These are phyloP conservation scores for Neodidymelliopsis sp. DNA, from an alignment of 2,329 filamentous ascomycete species.

Conservation along the genomic window DNA sequence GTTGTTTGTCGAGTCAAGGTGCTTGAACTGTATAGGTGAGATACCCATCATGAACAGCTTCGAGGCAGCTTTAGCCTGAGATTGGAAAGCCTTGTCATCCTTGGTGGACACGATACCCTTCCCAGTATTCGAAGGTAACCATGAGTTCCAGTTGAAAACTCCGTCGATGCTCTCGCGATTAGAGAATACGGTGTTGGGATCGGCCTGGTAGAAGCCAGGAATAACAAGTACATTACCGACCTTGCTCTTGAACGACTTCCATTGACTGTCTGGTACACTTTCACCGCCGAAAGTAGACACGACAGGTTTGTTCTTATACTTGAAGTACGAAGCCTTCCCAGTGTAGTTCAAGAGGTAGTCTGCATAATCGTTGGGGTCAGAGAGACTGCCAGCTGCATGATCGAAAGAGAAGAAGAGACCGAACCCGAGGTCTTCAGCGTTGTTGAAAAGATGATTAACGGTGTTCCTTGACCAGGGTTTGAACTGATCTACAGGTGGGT, in stretches of 20 bases:
- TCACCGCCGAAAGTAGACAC: slow-evolving; percentile 46
- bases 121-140: slow-evolving; percentile 33
- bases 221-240: slow-evolving; percentile 42
- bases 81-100: slow-evolving; percentile 41
- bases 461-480: slow-evolving; percentile 37
- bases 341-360: slow-evolving; percentile 35
- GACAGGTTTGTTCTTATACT: slow-evolving; percentile 38
- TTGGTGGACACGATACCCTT: slow-evolving; percentile 35
- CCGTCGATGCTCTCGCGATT: slow-evolving; percentile 42
- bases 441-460: slow-evolving; percentile 40
- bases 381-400: slow-evolving; percentile 32
- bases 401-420: slow-evolving; percentile 51
- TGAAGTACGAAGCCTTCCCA: slow-evolving; percentile 35
- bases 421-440: slow-evolving; percentile 40
- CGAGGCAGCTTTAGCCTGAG: slow-evolving; percentile 33
- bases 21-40: slow-evolving; percentile 52
- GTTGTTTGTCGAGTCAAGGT: slow-evolving; percentile 38
- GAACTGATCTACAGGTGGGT: slow-evolving; percentile 12
- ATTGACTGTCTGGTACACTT: slow-evolving; percentile 24
- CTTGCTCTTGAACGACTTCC: slow-evolving; percentile 32
- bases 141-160: slow-evolving; percentile 51
- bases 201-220: slow-evolving; percentile 39
- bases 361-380: slow-evolving; percentile 35
- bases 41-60: slow-evolving; percentile 52
- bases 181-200: slow-evolving; percentile 33